Conservation (phyloP, 768 basidiomycete genomes). For the Xerocomellus intermedius region DNA sequence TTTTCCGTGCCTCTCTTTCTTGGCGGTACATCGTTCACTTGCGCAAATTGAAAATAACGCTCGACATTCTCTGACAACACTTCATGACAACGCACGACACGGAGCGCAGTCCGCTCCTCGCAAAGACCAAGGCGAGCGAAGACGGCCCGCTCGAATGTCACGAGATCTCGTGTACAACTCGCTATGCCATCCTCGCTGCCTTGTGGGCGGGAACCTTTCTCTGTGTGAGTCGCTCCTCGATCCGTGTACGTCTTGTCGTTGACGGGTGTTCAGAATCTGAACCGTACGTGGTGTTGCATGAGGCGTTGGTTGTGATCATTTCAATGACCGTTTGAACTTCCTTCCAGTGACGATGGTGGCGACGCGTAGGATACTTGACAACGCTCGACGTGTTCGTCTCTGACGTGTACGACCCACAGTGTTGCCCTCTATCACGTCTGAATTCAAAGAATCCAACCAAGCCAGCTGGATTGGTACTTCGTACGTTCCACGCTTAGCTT, state of each 20-base stretch:
- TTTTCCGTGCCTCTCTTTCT: too few species aligned
- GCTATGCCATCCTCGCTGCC: conserved; percentile 59
- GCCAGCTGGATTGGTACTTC: conserved; percentile 30
- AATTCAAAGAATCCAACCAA: conserved; percentile 28
- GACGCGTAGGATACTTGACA: conserved; percentile 9
- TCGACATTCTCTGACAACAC: neutral
- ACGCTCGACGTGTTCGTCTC: neutral
- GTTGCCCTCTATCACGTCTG: conserved; percentile 20
- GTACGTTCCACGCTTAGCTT: conserved; percentile 10
- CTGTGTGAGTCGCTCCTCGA: conserved; percentile 40
- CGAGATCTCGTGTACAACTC: conserved; percentile 55
- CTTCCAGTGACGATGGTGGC: conserved; percentile 25
- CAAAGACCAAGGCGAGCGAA: neutral
- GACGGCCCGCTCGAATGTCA: conserved; percentile 44
- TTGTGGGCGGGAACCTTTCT: conserved; percentile 72
- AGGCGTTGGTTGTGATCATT: neutral
- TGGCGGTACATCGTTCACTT: too few species aligned
- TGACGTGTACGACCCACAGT: conserved; percentile 3
- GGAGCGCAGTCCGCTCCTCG: conserved; percentile 31
- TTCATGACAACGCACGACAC: conserved; percentile 5
- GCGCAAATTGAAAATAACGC: too few species aligned
- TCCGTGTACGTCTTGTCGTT: neutral
- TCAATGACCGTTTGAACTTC: neutral
- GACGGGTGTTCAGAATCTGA: neutral
- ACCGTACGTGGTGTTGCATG: neutral